These are phyloP conservation scores for Nigrograna mackinnonii DNA, from an alignment of 2,329 filamentous ascomycete genomes.

Conservation along the genomic window DNA sequence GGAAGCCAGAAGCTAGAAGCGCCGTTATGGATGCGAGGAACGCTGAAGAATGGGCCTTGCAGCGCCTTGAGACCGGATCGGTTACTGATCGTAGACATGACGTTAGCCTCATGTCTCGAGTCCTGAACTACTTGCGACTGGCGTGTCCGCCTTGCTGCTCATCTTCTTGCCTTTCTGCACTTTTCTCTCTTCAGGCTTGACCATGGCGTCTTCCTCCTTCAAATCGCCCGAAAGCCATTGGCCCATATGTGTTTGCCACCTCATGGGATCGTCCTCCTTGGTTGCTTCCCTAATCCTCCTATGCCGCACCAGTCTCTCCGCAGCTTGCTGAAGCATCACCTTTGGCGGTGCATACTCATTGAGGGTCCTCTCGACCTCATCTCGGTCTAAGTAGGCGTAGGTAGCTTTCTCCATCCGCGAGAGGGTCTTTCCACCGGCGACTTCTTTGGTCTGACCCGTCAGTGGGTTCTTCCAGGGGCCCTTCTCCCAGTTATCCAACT, in stretches of 20 bases:
- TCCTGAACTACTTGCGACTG: too few species aligned
- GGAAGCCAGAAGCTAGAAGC: too few species aligned
- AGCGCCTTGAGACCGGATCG: too few species aligned
- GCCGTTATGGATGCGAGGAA: too few species aligned
- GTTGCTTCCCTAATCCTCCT: constrained; percentile 46
- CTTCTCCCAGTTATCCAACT: constrained; percentile 51
- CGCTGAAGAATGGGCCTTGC: too few species aligned
- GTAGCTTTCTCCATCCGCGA: constrained; percentile 50
- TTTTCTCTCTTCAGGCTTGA: background rate
- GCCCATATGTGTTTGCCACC: constrained; percentile 45
- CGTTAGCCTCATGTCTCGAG: too few species aligned
- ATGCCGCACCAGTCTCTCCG: constrained; percentile 52
- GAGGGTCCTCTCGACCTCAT: constrained; percentile 35
- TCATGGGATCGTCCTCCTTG: constrained; percentile 29
- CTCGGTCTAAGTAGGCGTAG: constrained; percentile 42
- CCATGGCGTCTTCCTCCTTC: constrained; percentile 23
- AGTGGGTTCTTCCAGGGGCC: constrained; percentile 43
- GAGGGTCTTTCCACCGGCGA: constrained; percentile 48
- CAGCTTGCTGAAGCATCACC: constrained; percentile 49
- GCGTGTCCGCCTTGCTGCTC: too few species aligned
- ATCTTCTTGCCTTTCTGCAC: too few species aligned
- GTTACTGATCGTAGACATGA: too few species aligned
- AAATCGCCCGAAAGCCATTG: constrained; percentile 40
- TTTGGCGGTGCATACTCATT: constrained; percentile 48
- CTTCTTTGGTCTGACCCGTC: constrained; percentile 27